Evolutionary conservation across 2,329 filamentous ascomycete genomes (phyloP), one percentile per base, ranked within the genome.

Genomic region (Didymella lethalis): DNA sequence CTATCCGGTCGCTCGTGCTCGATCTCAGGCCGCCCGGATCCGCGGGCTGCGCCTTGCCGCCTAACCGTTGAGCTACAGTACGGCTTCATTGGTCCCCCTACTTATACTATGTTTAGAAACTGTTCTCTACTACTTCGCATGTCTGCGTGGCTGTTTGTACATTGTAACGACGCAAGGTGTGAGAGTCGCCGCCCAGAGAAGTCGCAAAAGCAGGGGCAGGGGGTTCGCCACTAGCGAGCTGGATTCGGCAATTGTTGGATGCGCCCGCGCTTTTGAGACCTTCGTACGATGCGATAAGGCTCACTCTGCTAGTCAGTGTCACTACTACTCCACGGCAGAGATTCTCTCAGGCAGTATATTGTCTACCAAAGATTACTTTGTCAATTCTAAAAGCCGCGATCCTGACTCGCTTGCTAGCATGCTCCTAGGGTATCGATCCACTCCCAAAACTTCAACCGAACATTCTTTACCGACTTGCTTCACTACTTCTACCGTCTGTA

Each of bases 331-430:
- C 23, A 7, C 40, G 29, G 23, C 28, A 41, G 18, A n/a, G 5
- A 32, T 45, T 45, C 34, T 34, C 23, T 53, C 20, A 38, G 25
- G 18, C 31, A 49, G 40, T 25, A 41, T 31, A 28, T 44, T 10
- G 28, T 45, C 38, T 38, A 26, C 53, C 32, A 48, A 29, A 34
- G 29, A 48, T 38, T 48, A 45, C 44, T 32, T 16, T 18, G 20
- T 16, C 18, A 29, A 23, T 11, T 50, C 45, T 50, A 49, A 34
- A 16, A 25, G 38, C 40, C 49, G 14, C 20, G 29, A 32, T 34
- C 46, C 54, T 54, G 56, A 59, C 51, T 54, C 50, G 56, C 46
- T 50, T 20, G 46, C 50, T 12, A 41, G 56, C 50, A 59, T 51
- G 18, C 47, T 43, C 56, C 50, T 20, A 16, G 36, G 12, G 28